Percentiles rank a stretch among this genome's conserved stretches.
Conservation (phyloP, 2,329 filamentous ascomycete species). For the Ceratocystis eucalypticola region DNA sequence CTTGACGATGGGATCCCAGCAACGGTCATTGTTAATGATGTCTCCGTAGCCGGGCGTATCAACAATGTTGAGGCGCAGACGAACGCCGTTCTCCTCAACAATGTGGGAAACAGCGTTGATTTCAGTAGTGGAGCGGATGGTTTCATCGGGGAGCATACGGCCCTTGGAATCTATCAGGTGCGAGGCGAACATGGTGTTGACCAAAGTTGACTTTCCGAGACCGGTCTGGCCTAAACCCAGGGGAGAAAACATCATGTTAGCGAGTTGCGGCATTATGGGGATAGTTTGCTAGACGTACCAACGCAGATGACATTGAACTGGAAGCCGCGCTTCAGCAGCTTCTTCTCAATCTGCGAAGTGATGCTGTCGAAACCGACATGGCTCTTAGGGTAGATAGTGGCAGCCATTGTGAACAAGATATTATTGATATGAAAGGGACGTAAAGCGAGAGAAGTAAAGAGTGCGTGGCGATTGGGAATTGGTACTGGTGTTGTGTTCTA, state of each 20-base stretch:
- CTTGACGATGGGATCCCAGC: slow-evolving; percentile 99
- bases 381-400: slow-evolving; percentile 76
- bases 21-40: slow-evolving; percentile 98
- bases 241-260: slow-evolving; percentile 10
- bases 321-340: slow-evolving; percentile 98
- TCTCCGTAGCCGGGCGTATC: slow-evolving; percentile 98
- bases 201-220: slow-evolving; percentile 94
- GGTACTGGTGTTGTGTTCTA: slow-evolving; percentile 21
- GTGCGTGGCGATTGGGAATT: not conserved
- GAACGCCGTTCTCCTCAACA: slow-evolving; percentile 98
- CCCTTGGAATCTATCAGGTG: slow-evolving; percentile 99
- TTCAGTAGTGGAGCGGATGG: slow-evolving; percentile 88
- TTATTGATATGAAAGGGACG: slow-evolving; percentile 24
- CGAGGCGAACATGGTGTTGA: slow-evolving; percentile 99
- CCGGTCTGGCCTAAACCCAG: slow-evolving; percentile 71
- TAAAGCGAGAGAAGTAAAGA: slow-evolving; percentile 10
- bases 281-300: slow-evolving; percentile 50
- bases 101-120: slow-evolving; percentile 97
- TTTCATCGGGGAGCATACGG: slow-evolving; percentile 80
- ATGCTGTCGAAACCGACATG: slow-evolving; percentile 99
- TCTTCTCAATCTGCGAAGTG: slow-evolving; percentile 97
- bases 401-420: slow-evolving; percentile 34
- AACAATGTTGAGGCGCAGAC: slow-evolving; percentile 94
- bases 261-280: not conserved
- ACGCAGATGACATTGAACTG: slow-evolving; percentile 99